phyloP scores from a whole-genome alignment of 164 flowering plant species.

The Aristolochia californica region DNA sequence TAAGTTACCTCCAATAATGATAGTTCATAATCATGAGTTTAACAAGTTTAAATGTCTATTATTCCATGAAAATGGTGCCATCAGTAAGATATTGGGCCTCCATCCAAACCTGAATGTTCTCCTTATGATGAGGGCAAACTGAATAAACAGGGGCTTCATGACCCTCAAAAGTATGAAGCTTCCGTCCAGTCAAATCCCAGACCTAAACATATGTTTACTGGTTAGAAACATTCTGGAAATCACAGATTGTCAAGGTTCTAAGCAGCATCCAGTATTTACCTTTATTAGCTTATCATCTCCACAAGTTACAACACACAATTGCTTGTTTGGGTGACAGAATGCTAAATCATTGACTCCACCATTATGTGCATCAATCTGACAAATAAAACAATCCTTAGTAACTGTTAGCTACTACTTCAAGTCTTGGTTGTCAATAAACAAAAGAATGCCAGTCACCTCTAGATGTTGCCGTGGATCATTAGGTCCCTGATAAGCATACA shows the following conservation, averaged over 20 bases:
- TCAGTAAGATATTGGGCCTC: background rate
- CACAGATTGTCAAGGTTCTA: background rate
- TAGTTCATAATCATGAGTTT: too few species aligned
- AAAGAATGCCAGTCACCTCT: constrained; percentile 39
- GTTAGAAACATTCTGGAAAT: background rate
- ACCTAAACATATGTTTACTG: constrained; percentile 36
- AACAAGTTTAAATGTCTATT: too few species aligned
- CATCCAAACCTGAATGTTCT: constrained; percentile 64
- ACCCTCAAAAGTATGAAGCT: constrained; percentile 66
- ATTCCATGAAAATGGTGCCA: too few species aligned
- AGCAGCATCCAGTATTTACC: constrained; percentile 21
- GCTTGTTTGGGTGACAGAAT: constrained; percentile 79
- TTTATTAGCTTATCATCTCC: constrained; percentile 85
- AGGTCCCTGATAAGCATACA: constrained; percentile 51
- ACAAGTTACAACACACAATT: constrained; percentile 66
- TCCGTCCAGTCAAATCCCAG: constrained; percentile 71
- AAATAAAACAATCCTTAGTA: constrained; percentile 7
- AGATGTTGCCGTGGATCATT: constrained; percentile 58
- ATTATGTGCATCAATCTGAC: constrained; percentile 83
- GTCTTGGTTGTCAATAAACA: background rate
- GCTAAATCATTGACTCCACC: constrained; percentile 82
- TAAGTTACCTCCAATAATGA: too few species aligned
- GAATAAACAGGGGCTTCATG: constrained; percentile 90
- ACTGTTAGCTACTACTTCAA: background rate
- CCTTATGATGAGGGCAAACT: constrained; percentile 85